Base-by-base conservation (phyloP, 768 basidiomycete genomes). In the Boletus subcaerulescens region DNA sequence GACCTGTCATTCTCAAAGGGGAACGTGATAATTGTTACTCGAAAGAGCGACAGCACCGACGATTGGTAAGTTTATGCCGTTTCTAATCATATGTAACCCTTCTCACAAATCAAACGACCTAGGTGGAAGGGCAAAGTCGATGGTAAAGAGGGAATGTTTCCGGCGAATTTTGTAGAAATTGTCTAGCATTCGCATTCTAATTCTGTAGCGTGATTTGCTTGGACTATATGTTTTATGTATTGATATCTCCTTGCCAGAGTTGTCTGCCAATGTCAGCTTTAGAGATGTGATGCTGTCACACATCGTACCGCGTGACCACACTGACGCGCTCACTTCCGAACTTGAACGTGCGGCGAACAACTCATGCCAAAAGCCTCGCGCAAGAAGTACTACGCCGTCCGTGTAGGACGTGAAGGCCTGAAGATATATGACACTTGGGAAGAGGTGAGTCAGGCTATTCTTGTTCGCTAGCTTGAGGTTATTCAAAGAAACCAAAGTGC, bases 121-220 rank as follows among this genome's bases (percentile, higher is more conserved):
- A 90, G 88, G 88, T 92, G 90, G 90, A 86, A 77, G 14, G 90
- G 90, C n/a, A 86, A 81, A 64, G 56, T 84, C 2, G 71, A 80
- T 20, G 79, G 78, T 15, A 68, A 76, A 38, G 74, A 81, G 59
- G 91, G 91, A 0, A 80, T 86, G 43, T 92, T 93, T 68, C 90
- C 90, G 33, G 90, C 90, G 15, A 91, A 91, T 67, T 90, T 89
- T 62, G 87, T 91, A n/a, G 87, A 90, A 65, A 69, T 90, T 53
- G 71, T 77, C 26, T 79, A 65, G 56, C 15, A 12, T 13, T 52
- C 20, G 24, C 33, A 18, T 39, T 18, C 40, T 3, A 11, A 31
- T 49, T 14, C 13, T 48, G 46, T 48, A 45, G 41, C 36, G 15
- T 55, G 45, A 40, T 49, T 22, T 55, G 22, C 22, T 45, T 45